Conservation (phyloP, 306 rosid genomes). For the Dicorynia guianensis region DNA sequence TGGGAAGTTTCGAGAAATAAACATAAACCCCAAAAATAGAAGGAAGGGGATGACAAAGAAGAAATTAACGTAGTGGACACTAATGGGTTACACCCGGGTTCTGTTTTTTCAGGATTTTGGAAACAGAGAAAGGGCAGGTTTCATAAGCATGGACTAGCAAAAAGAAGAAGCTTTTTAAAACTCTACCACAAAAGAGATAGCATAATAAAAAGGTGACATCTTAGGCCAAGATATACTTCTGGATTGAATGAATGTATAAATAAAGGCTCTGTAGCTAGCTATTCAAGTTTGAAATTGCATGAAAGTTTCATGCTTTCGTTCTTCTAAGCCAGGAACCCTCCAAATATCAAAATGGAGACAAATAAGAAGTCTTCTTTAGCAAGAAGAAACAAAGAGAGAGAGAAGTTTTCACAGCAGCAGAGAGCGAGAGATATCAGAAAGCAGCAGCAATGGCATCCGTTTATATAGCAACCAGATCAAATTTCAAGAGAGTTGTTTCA, state of each 20-base stretch:
- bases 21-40: neutral
- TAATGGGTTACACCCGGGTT: constrained; percentile 26
- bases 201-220: neutral
- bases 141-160: neutral
- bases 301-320: neutral
- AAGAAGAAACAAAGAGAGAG: no score
- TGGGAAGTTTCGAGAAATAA: neutral
- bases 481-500: neutral
- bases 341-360: neutral
- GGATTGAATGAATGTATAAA: neutral
- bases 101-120: constrained; percentile 23
- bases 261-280: constrained; percentile 12
- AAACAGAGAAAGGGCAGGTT: constrained; percentile 19
- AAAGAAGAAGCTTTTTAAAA: constrained; percentile 18
- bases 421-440: constrained; percentile 30
- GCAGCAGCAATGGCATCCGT: constrained; percentile 39
- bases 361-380: no score
- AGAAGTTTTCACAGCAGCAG: neutral
- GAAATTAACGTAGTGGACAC: neutral
- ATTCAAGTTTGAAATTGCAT: constrained; percentile 22
- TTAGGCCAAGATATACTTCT: constrained; percentile 6
- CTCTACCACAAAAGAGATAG: constrained; percentile 37
- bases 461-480: constrained; percentile 32
- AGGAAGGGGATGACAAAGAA: neutral
- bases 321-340: constrained; percentile 1